Percentiles rank a stretch among this genome's conserved stretches.
Conservation (phyloP, 1,284 basidiomycete genomes). For the Trichosporon sp. region DNA sequence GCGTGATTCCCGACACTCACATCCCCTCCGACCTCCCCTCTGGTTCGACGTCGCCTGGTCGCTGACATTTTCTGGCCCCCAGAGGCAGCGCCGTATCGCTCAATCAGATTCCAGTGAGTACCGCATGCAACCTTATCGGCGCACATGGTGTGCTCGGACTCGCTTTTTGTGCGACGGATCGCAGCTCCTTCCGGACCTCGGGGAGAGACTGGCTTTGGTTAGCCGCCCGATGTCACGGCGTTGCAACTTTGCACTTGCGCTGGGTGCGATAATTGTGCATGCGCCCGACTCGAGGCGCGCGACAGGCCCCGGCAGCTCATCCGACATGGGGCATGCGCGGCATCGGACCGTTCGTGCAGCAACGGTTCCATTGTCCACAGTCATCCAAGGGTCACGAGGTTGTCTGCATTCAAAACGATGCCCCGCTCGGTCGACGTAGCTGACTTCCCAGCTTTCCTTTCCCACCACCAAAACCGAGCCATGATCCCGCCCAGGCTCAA, state of each 20-base stretch:
- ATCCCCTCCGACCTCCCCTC: background rate
- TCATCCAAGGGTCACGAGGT: background rate
- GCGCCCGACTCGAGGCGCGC: background rate
- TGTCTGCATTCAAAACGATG: background rate
- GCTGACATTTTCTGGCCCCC: background rate
- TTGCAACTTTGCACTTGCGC: background rate
- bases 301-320: background rate
- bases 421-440: background rate
- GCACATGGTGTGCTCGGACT: conserved; percentile 1
- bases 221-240: background rate
- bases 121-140: background rate
- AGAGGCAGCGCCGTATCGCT: background rate
- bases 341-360: background rate
- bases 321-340: background rate
- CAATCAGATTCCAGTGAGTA: background rate
- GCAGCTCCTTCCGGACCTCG: background rate
- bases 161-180: background rate
- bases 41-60: background rate
- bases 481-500: conserved; percentile 9
- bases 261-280: background rate
- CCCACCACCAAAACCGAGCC: background rate
- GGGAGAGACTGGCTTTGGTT: background rate
- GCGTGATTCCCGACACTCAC: background rate
- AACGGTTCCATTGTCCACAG: conserved; percentile 1
- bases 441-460: background rate